A percentile compares a stretch with the other conserved stretches of the same genome.
Conservation (phyloP, 2,329 filamentous ascomycete genomes). For the Penicillium sp. region DNA sequence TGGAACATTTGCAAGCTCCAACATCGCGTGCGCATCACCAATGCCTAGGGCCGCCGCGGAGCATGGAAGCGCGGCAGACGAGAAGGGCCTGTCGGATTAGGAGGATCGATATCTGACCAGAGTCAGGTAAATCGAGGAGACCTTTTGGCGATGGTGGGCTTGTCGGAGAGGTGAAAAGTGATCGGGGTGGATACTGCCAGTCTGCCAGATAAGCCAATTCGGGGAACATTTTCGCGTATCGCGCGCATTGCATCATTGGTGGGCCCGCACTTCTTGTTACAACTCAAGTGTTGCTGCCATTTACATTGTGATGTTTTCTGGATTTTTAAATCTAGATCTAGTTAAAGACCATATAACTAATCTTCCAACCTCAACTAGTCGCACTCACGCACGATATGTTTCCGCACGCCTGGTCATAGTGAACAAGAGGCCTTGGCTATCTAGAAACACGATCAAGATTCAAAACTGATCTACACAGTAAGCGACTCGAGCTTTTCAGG, state of each 20-base stretch:
- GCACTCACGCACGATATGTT: too few relatives aligned
- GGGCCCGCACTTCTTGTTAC: background rate
- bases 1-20: slow-evolving; percentile 45
- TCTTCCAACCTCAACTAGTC: too few relatives aligned
- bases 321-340: too few relatives aligned
- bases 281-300: too few relatives aligned
- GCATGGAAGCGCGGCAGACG: slow-evolving; percentile 34
- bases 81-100: slow-evolving; percentile 47
- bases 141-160: background rate
- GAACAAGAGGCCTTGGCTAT: too few relatives aligned
- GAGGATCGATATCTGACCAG: background rate
- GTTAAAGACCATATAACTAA: too few relatives aligned
- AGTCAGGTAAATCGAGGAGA: background rate
- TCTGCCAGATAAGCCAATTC: slow-evolving; percentile 43
- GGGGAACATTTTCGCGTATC: slow-evolving; percentile 24
- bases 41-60: slow-evolving; percentile 30
- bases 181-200: slow-evolving; percentile 35
- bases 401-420: too few relatives aligned
- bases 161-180: slow-evolving; percentile 19
- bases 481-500: too few relatives aligned
- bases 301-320: too few relatives aligned
- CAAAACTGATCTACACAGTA: too few relatives aligned
- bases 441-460: too few relatives aligned
- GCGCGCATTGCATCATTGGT: slow-evolving; percentile 25
- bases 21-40: slow-evolving; percentile 52